phyloP scores from a whole-genome alignment of 306 rosid genomes.

The Lablab purpureus region DNA sequence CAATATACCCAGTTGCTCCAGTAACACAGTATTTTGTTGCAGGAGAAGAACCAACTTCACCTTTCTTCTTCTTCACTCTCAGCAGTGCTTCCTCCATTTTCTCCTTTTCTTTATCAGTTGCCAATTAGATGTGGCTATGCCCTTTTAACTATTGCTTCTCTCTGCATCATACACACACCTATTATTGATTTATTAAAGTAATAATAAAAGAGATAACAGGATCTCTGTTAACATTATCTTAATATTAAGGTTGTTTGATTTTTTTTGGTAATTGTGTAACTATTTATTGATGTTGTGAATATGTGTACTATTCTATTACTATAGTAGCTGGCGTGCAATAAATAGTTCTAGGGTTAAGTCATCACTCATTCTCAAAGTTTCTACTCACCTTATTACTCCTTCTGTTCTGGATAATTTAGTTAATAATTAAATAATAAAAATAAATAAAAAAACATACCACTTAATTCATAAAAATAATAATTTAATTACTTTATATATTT shows the following conservation, averaged over 20 bases:
- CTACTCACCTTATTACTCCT: background rate
- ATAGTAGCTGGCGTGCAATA: background rate
- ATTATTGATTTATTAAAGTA: background rate
- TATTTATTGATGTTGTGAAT: background rate
- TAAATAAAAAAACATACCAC: too few species aligned
- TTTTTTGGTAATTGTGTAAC: background rate
- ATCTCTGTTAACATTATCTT: background rate
- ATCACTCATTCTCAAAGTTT: background rate
- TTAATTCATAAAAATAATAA: too few species aligned
- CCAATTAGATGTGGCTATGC: background rate
- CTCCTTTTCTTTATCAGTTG: background rate
- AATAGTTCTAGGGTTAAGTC: too few species aligned
- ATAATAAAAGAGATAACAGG: background rate
- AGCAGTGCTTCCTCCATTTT: conserved; percentile 42
- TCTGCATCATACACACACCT: background rate
- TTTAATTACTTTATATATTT: too few species aligned
- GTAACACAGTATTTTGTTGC: conserved; percentile 68
- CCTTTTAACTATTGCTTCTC: background rate
- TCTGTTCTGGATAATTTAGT: too few species aligned
- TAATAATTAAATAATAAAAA: too few species aligned
- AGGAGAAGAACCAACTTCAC: background rate
- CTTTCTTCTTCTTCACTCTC: background rate
- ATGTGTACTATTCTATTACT: background rate
- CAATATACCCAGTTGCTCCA: conserved; percentile 70
- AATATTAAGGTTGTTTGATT: background rate